These are phyloP conservation scores for Fistulifera pelliculosa DNA, from an alignment of 108 stramenopile species.

Conservation along the genomic window DNA sequence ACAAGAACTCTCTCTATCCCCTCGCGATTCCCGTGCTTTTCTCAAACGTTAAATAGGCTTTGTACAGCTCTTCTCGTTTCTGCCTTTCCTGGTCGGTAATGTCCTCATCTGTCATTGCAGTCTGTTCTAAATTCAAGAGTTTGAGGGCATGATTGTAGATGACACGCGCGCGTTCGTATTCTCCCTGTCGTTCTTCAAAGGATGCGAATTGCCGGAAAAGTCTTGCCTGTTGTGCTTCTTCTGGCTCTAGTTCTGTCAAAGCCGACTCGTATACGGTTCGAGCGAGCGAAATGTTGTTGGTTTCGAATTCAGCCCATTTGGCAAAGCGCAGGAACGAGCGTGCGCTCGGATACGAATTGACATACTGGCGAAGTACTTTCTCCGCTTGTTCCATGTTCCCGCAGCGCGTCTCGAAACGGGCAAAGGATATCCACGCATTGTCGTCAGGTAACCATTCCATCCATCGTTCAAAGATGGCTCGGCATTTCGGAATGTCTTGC, in stretches of 20 bases:
- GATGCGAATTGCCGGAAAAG: conserved; percentile 81
- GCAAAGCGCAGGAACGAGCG: conserved; percentile 91
- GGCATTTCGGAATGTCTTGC: conserved; percentile 84
- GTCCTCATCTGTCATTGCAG: conserved; percentile 23
- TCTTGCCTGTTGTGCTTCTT: conserved; percentile 74
- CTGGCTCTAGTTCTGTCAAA: conserved; percentile 84
- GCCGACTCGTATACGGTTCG: conserved; percentile 91
- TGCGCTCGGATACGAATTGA: conserved; percentile 83
- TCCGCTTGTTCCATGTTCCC: conserved; percentile 66
- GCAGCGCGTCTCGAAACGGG: conserved; percentile 91
- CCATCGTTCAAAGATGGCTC: conserved; percentile 97
- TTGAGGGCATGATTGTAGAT: conserved; percentile 95
- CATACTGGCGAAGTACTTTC: conserved; percentile 83
- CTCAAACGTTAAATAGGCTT: conserved; percentile 93
- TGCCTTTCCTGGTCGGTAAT: conserved; percentile 53
- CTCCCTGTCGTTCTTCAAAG: conserved; percentile 93
- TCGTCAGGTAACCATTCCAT: conserved; percentile 99
- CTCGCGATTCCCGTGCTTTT: conserved; percentile 90
- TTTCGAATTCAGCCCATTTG: conserved; percentile 96
- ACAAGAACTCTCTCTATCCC: conserved; percentile 88
- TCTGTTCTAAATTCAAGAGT: conserved; percentile 58
- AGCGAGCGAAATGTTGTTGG: conserved; percentile 84
- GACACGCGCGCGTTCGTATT: conserved; percentile 93
- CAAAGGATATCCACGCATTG: conserved; percentile 91
- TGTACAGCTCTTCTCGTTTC: conserved; percentile 86